Base-by-base conservation (phyloP, 331 rosid species). In the Ulmus americana region DNA sequence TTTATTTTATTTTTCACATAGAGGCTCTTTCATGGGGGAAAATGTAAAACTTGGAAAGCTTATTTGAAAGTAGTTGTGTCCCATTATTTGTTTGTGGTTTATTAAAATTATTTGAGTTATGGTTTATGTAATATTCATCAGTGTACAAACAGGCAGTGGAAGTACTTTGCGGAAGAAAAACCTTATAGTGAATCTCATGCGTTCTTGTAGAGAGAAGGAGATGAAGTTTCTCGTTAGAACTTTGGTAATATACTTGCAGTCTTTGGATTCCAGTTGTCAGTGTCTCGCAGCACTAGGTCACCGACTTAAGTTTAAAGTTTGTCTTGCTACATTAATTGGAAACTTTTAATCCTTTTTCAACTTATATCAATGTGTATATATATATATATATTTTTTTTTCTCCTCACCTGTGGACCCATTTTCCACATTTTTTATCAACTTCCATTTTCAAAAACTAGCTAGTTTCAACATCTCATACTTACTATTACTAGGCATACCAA, bases 181-280 rank as follows among this genome's bases (percentile, higher is more conserved):
- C 74, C 76, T 91, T 60, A 84, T 88, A 64, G 73, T 86, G 70
- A 85, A 74, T 82, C 97, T 91, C 74, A 77, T 91, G 89, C 77
- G 90, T 43, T 84, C 95, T 41, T 91, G 96, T 63, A 87, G 95
- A 50, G 97, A 88, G 82, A 91, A 84, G 82, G 97, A 91, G 83
- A 84, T 84, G 65, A 91, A 91, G 83, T 88, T 84, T 81, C 95
- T 91, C 63, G 96, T 91, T 68, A 86, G 97, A 44, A 88, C 97
- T 67, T 82, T 91, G 97, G 97, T 91, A 90, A 85, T 49, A 55
- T 66, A 45, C 39, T 45, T 56, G 45, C 45, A 64, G 53, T 48
- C 12, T 28, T 48, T 51, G 18, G 61, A 9, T 63, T 39, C 48
- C 66, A 58, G 52, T 16, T 42, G 65, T 44, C 35, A 28, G 35